Evolutionary conservation across 2,329 filamentous ascomycete genomes (phyloP), one percentile per base, ranked within the genome.

Genomic region (Cladosporium velox): DNA sequence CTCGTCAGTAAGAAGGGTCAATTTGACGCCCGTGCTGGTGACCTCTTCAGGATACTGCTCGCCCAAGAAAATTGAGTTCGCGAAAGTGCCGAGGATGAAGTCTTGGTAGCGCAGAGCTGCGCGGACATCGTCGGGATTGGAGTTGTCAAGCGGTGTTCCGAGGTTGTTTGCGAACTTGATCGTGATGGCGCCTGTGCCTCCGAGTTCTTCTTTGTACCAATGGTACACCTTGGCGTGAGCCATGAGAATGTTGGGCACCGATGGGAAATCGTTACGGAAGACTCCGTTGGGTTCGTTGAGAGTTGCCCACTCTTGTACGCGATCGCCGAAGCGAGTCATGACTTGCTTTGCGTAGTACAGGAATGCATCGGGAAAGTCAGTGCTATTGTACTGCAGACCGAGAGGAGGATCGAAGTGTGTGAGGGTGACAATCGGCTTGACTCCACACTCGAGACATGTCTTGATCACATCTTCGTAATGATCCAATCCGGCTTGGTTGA

Each of bases 161-260:
- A 77, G 74, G 65, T 77, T 77, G 68, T 77, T 71, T 68, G 79
- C 82, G 65, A 83, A 77, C 70, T 70, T 86, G 65, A 86, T 71
- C 0, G 79, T 79, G 10, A 86, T 79, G 65, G 81, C 80, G 0
- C 83, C 84, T 0, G 75, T 78, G 28, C 82, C 84, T 3, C 81
- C 77, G 47, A 87, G 77, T 24, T 84, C 81, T 7, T 85, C 81
- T 54, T 83, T 80, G 72, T 87, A 87, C 74, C 82, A 87, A 70
- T 69, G 66, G 24, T 62, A 68, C 6, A 68, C 62, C 11, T 55
- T 61, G 49, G 69, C 66, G 26, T 70, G 67, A 18, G 59, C 65
- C 41, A 62, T 64, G 30, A 69, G 51, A 30, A 77, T 74, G 62
- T 76, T 70, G 62, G 74, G 76, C 18, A 76, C 77, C 67, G 78